Conservation (phyloP, 345 rosid genomes). For the Eucalyptus cladocalyx region DNA sequence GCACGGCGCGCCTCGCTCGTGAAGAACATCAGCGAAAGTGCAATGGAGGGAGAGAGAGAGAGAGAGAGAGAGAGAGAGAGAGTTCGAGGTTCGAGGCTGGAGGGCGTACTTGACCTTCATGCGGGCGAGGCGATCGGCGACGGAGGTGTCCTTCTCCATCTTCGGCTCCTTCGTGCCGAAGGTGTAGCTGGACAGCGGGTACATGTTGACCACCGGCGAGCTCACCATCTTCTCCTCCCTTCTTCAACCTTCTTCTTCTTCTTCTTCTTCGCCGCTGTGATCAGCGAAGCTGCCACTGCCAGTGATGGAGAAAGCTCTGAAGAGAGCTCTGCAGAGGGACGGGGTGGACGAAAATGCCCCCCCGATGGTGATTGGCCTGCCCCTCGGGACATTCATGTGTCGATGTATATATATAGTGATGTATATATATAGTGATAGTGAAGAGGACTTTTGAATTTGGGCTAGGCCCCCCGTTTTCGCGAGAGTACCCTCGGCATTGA, state of each 20-base stretch:
- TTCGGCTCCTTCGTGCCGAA: constrained; percentile 94
- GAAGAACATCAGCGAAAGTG: not conserved
- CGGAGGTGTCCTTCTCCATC: constrained; percentile 96
- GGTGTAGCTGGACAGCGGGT: constrained; percentile 91
- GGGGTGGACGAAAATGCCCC: not conserved
- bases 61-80: not conserved
- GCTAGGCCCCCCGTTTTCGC: not conserved
- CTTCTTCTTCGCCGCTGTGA: not conserved
- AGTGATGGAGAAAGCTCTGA: not conserved
- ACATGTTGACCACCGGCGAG: constrained; percentile 79
- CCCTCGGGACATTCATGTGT: not conserved
- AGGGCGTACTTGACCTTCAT: constrained; percentile 79
- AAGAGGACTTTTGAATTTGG: not conserved
- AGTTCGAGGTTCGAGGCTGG: not conserved
- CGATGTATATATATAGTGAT: not conserved
- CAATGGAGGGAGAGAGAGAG: not conserved
- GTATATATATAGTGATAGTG: not conserved
- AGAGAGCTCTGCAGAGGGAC: not conserved
- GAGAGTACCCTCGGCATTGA: not conserved
- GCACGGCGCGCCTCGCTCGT: not conserved
- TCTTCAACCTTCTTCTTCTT: not conserved
- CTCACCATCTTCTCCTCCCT: constrained; percentile 32
- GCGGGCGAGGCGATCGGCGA: constrained; percentile 97
- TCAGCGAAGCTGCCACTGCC: not conserved
- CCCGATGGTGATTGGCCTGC: not conserved